Conservation (phyloP, 2,329 filamentous ascomycete species). For the Cytospora piceicola region DNA sequence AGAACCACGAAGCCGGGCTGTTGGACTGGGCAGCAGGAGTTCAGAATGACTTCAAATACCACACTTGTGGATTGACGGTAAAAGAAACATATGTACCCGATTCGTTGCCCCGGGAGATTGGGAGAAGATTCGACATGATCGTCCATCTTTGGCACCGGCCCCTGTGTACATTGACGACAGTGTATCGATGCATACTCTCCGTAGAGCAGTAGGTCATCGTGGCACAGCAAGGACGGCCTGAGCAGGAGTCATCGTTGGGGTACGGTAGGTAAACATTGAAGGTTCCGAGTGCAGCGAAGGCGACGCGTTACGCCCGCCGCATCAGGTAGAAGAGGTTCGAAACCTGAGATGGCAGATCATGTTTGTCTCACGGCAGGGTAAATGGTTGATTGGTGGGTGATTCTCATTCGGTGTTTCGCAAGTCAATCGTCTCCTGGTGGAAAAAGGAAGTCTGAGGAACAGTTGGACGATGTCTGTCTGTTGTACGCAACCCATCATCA, state of each 20-base stretch:
- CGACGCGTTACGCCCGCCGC: constrained; percentile 18
- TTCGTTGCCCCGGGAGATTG: background rate
- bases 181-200: no score
- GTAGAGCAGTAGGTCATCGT: no score
- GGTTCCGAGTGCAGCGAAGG: background rate
- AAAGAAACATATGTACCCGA: constrained; percentile 15
- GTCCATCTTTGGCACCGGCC: background rate
- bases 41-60: constrained; percentile 6
- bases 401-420: background rate
- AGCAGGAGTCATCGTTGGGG: background rate
- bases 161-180: background rate
- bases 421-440: background rate
- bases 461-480: no score
- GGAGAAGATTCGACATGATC: background rate
- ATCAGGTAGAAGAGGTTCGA: background rate
- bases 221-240: background rate
- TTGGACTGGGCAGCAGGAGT: constrained; percentile 20
- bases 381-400: background rate
- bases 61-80: constrained; percentile 4
- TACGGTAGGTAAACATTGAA: background rate
- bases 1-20: no score
- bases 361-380: background rate
- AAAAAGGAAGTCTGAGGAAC: background rate
- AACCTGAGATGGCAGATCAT: background rate
- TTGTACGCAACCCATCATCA: no score